Evolutionary conservation across 768 basidiomycete genomes (phyloP), one percentile per base, ranked within the genome.

Genomic region (Leccinellum albellum): DNA sequence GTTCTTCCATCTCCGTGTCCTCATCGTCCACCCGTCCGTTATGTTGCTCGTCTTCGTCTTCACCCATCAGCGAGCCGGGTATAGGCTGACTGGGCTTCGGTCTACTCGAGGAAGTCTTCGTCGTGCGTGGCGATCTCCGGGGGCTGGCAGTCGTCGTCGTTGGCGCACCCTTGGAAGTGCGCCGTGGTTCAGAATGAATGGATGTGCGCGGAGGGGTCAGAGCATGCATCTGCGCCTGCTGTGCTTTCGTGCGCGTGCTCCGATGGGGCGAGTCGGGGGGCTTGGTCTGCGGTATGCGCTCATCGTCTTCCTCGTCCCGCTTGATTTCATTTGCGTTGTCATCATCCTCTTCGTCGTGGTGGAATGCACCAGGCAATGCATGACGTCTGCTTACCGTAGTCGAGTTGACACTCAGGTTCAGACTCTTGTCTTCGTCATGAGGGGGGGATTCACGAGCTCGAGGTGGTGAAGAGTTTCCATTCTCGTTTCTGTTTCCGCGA

Each of bases 361-460:
- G 66, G 60, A 83, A 82, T 32, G 79, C 79, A 0, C 79, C 80
- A 10, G 81, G 81, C 6, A 73, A 76, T 35, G 70, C 69, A 47
- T 68, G 76, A 72, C 56, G 54, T 58, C 9, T 66, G 54, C 37
- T 49, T 1, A 51, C 64, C 48, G 40, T 61, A 40, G 45, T 63
- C 7, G 64, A 59, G 21, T 32, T 56, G 29, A 51, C 63, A 31
- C 55, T 61, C 51, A 17, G 40, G 46, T 48, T 37, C 56, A 60
- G 53, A 58, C 49, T 63, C 50, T 35, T 57, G 32, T 60, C 61
- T 40, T 46, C 55, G 32, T 56, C 56, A 21, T 57, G 65, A 55
- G 28, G 12, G 13, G 54, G 51, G 12, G 62, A 54, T n/a, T 55
- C 51, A 20, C 14, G 61, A 37, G 40, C 13, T 24, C 53, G 57